These are phyloP conservation scores for Calocybe gambosa DNA, from an alignment of 1,284 basidiomycete species.

Conservation along the genomic window DNA sequence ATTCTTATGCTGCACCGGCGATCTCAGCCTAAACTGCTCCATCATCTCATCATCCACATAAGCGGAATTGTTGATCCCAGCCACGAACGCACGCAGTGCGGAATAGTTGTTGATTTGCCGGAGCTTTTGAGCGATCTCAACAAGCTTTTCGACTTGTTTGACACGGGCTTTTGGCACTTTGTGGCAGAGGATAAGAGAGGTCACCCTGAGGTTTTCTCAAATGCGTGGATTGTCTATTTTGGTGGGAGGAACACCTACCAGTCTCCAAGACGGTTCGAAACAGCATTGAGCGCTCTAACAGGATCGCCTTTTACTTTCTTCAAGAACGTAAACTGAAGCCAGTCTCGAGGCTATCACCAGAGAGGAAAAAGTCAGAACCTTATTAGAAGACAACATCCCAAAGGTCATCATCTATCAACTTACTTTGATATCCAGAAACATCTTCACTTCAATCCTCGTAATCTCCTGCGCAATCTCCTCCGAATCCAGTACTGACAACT, in stretches of 20 bases:
- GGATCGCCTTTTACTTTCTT: conserved; percentile 61
- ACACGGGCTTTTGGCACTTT: conserved; percentile 62
- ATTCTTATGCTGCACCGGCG: conserved; percentile 59
- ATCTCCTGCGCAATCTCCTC: conserved; percentile 73
- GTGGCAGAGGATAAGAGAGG: conserved; percentile 73
- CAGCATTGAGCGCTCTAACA: conserved; percentile 60
- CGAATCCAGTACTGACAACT: conserved; percentile 49
- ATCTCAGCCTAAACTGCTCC: conserved; percentile 57
- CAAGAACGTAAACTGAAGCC: conserved; percentile 69
- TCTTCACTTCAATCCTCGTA: conserved; percentile 54
- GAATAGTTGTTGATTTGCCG: conserved; percentile 75
- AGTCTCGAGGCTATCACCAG: conserved; percentile 61
- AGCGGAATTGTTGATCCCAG: conserved; percentile 74
- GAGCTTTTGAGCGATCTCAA: conserved; percentile 65
- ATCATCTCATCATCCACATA: conserved; percentile 67
- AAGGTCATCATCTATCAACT: conserved; percentile 38
- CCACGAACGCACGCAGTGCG: conserved; percentile 72
- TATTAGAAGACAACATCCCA: too few species aligned
- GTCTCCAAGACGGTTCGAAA: conserved; percentile 71
- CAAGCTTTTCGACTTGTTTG: conserved; percentile 71
- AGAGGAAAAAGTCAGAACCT: neutral
- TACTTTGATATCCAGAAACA: conserved; percentile 54
- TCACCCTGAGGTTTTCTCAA: conserved; percentile 45
- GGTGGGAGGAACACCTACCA: conserved; percentile 45
- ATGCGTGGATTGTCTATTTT: too few species aligned